Conservation (phyloP, 1,284 basidiomycete genomes). For the Malassezia equina region DNA sequence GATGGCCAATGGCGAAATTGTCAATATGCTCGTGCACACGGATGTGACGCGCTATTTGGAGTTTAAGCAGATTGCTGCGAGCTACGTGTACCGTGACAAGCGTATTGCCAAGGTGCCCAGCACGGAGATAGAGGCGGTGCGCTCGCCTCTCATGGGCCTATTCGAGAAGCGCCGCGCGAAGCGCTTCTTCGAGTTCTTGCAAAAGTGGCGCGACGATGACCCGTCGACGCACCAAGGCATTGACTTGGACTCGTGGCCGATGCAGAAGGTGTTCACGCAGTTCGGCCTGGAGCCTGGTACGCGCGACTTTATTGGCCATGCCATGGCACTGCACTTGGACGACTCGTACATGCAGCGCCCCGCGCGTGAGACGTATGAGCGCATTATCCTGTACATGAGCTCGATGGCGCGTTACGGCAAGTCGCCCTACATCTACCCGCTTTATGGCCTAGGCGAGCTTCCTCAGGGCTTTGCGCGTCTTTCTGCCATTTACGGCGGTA, state of each 20-base stretch:
- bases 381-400: conserved; percentile 91
- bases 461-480: conserved; percentile 92
- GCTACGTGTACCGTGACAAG: conserved; percentile 93
- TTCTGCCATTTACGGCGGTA: conserved; percentile 96
- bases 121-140: conserved; percentile 94
- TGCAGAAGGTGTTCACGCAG: conserved; percentile 67
- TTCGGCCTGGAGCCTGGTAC: conserved; percentile 95
- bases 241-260: conserved; percentile 39
- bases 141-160: conserved; percentile 86
- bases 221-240: conserved; percentile 73
- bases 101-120: conserved; percentile 95
- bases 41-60: conserved; percentile 98
- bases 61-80: conserved; percentile 99
- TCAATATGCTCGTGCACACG: conserved; percentile 95
- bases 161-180: conserved; percentile 97
- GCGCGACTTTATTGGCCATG: conserved; percentile 97
- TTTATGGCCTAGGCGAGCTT: conserved; percentile 96
- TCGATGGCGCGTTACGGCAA: conserved; percentile 99
- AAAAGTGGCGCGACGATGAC: conserved; percentile 88
- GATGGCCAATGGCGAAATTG: conserved; percentile 94
- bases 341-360: conserved; percentile 90
- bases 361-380: conserved; percentile 80
- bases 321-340: conserved; percentile 96
- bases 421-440: conserved; percentile 98
- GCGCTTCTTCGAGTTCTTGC: conserved; percentile 97